These are phyloP conservation scores for Cubamyces sp. DNA, from an alignment of 768 basidiomycete species.

Conservation along the genomic window DNA sequence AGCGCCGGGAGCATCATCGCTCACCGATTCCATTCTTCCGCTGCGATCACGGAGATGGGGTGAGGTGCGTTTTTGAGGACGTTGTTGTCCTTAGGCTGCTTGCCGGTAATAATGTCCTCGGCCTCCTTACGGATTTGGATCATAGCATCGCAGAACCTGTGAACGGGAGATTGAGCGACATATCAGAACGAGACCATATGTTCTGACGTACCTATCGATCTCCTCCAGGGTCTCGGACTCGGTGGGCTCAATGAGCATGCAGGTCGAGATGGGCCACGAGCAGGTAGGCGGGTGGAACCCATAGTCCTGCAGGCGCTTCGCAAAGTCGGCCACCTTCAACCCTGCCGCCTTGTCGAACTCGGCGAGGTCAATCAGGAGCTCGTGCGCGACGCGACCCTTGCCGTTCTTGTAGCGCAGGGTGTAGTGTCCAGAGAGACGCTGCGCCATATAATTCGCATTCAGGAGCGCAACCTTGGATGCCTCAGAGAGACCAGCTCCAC, in stretches of 20 bases:
- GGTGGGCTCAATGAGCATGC: conserved; percentile 97
- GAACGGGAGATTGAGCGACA: neutral
- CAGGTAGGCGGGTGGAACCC: conserved; percentile 98
- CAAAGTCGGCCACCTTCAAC: conserved; percentile 93
- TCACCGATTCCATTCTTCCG: conserved; percentile 86
- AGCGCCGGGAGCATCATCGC: conserved; percentile 26
- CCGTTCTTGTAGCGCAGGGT: conserved; percentile 87
- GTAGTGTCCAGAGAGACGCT: conserved; percentile 83
- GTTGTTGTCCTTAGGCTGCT: conserved; percentile 91
- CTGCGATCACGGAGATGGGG: conserved; percentile 74
- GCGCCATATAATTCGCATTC: conserved; percentile 97
- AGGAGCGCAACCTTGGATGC: conserved; percentile 88
- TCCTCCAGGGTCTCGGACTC: conserved; percentile 95
- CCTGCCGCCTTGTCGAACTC: conserved; percentile 93
- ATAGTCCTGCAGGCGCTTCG: conserved; percentile 93
- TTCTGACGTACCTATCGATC: conserved; percentile 68
- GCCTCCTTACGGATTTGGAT: conserved; percentile 93
- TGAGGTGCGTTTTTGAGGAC: conserved; percentile 94
- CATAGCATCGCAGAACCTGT: conserved; percentile 97
- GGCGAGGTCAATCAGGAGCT: conserved; percentile 91
- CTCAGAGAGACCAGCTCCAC: conserved; percentile 84
- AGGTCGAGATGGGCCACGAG: conserved; percentile 97
- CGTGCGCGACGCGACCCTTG: conserved; percentile 93
- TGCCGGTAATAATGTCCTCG: conserved; percentile 83
- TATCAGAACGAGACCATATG: neutral